Evolutionary conservation across 2,329 filamentous ascomycete species (phyloP).

Genomic region (Pestalotiopsis sp.): DNA sequence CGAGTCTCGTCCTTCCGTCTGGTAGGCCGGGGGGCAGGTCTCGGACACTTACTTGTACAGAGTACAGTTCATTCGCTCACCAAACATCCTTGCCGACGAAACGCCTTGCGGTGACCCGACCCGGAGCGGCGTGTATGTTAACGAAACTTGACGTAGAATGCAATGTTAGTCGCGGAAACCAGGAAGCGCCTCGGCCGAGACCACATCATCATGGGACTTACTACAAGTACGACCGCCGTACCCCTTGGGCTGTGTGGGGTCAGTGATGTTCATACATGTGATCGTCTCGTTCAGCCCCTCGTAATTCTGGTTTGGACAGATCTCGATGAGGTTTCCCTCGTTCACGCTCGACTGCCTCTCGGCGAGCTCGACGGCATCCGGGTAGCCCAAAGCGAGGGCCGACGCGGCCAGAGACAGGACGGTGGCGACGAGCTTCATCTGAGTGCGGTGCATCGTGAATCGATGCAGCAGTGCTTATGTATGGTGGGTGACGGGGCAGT

Average conservation of each 20-base stretch:
- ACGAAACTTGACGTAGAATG: neutral
- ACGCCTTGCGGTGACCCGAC: conserved; percentile 14
- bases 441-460: neutral
- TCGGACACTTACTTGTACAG: conserved; percentile 15
- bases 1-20: too few species aligned
- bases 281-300: neutral
- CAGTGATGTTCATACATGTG: conserved; percentile 8
- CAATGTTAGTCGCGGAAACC: neutral
- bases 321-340: neutral
- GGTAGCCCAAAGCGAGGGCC: neutral
- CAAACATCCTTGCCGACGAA: conserved; percentile 12
- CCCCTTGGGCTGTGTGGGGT: neutral
- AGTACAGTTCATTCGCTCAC: conserved; percentile 12
- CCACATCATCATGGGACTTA: neutral
- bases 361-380: neutral
- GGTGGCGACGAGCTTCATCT: neutral
- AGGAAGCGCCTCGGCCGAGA: neutral
- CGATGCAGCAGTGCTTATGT: too few species aligned
- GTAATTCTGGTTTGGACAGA: conserved; percentile 9
- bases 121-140: conserved; percentile 8
- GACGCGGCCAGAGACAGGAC: conserved; percentile 2
- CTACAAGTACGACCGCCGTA: conserved; percentile 11
- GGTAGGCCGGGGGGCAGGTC: neutral
- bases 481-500: too few species aligned
- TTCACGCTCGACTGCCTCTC: neutral